Evolutionary conservation across 768 basidiomycete genomes (phyloP).

Genomic region (Cystobasidium onofrii): DNA sequence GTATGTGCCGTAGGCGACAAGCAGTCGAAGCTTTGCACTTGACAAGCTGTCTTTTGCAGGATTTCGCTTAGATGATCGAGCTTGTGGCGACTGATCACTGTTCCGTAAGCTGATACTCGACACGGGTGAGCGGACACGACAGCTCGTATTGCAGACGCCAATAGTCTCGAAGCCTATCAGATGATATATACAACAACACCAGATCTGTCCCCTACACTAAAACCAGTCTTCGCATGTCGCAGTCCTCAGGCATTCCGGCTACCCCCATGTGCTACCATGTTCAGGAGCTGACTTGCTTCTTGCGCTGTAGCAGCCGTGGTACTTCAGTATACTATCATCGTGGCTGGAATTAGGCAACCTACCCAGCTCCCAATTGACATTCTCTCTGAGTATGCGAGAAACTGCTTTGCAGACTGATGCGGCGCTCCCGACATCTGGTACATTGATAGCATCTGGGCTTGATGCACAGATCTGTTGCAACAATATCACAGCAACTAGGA

Average conservation of each 20-base stretch:
- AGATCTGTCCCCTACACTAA: background rate
- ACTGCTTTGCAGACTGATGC: conserved; percentile 1
- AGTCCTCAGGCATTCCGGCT: background rate
- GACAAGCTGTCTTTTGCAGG: background rate
- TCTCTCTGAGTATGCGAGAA: background rate
- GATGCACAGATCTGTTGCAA: conserved; percentile 14
- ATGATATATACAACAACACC: conserved; percentile 4
- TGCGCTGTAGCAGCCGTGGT: background rate
- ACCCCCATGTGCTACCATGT: background rate
- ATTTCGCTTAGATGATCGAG: background rate
- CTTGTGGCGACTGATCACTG: background rate
- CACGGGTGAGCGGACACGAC: no score
- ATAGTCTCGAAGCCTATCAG: background rate
- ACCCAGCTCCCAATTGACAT: conserved; percentile 22
- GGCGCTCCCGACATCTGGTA: background rate
- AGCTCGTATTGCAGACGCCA: no score
- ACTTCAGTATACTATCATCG: background rate
- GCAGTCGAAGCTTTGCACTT: background rate
- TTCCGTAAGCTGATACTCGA: background rate
- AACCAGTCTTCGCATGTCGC: background rate
- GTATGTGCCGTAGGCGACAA: background rate
- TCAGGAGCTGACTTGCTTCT: conserved; percentile 7
- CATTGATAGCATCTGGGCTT: conserved; percentile 6
- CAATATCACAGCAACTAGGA: background rate
- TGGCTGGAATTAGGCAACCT: background rate